These are phyloP conservation scores for Aspergillus ochraceus DNA, from an alignment of 2,329 filamentous ascomycete genomes.

Conservation along the genomic window DNA sequence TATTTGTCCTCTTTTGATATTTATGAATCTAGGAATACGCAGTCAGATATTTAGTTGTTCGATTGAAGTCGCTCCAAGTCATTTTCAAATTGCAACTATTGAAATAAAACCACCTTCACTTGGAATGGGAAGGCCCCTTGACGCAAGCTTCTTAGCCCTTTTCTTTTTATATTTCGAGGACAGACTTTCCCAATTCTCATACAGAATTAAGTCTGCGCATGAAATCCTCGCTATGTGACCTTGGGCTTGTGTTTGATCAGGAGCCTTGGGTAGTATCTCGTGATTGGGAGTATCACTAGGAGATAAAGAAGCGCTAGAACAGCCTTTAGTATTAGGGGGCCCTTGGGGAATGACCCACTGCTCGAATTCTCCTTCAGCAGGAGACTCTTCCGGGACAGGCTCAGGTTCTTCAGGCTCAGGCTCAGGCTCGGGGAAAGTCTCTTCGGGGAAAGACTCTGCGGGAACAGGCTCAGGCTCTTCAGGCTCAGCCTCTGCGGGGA, in stretches of 20 bases:
- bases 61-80: background rate
- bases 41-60: background rate
- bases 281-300: background rate
- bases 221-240: background rate
- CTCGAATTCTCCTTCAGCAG: background rate
- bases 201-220: background rate
- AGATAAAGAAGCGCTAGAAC: background rate
- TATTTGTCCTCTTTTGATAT: background rate
- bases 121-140: background rate
- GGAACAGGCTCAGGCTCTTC: too few relatives aligned
- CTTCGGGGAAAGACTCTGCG: too few relatives aligned
- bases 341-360: background rate
- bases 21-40: background rate
- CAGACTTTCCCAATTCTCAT: background rate
- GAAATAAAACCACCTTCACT: background rate
- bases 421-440: too few relatives aligned
- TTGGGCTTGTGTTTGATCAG: background rate
- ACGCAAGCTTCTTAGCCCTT: background rate
- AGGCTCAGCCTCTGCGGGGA: too few relatives aligned
- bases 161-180: background rate
- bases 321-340: background rate
- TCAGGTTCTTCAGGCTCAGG: too few relatives aligned
- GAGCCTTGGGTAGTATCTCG: background rate
- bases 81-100: background rate
- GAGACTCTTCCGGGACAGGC: background rate